phyloP scores from a whole-genome alignment of 306 rosid species.

The Begonia loranthoides region DNA sequence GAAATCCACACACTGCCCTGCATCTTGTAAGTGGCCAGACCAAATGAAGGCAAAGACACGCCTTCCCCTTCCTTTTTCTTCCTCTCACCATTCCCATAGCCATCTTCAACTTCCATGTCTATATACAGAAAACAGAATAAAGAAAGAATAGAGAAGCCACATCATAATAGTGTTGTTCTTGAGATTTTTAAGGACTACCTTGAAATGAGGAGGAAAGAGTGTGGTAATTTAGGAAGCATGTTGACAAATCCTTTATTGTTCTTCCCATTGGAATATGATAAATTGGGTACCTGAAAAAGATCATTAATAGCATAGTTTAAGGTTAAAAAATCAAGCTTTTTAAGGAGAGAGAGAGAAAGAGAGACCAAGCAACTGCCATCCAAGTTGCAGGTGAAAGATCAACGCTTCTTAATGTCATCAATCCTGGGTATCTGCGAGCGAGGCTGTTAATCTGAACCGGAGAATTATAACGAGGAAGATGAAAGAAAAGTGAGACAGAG shows the following conservation, averaged over 20 bases:
- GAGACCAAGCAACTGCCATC: conserved; percentile 95
- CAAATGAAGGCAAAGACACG: conserved; percentile 61
- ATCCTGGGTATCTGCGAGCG: conserved; percentile 70
- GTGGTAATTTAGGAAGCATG: conserved; percentile 89
- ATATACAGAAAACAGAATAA: conserved; percentile 9
- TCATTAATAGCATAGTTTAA: background rate
- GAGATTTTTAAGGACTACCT: conserved; percentile 26
- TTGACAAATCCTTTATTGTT: conserved; percentile 78
- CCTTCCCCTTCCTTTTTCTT: conserved; percentile 64
- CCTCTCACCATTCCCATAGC: conserved; percentile 7
- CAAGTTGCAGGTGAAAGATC: conserved; percentile 98
- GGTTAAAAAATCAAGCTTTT: background rate
- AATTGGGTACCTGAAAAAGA: conserved; percentile 82
- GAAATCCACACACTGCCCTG: conserved; percentile 84
- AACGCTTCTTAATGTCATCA: conserved; percentile 89
- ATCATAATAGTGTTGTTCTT: too few relatives aligned
- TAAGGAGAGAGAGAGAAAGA: background rate
- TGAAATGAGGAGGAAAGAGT: conserved; percentile 95
- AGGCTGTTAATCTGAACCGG: conserved; percentile 48
- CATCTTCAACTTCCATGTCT: conserved; percentile 55
- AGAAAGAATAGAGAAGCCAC: too few relatives aligned
- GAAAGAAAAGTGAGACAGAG: background rate
- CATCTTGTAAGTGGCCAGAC: conserved; percentile 91
- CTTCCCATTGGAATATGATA: conserved; percentile 98
- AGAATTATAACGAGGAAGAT: background rate